Evolutionary conservation across 305 asterid genomes (phyloP), one percentile per base, ranked within the genome.

Genomic region (Fraxinus sp.): DNA sequence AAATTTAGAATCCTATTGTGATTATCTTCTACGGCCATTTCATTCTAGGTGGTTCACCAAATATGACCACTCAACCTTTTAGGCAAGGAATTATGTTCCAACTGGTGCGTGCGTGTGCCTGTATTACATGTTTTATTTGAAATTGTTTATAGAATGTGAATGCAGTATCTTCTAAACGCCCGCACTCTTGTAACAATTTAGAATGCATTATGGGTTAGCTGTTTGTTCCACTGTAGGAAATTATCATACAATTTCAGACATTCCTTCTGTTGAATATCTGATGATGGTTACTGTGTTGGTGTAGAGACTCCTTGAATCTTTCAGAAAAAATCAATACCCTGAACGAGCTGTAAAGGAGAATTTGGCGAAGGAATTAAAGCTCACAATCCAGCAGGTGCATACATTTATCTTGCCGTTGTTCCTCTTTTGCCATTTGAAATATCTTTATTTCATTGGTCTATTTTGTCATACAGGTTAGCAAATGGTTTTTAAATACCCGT

Each of bases 401-500:
- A 5, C 75, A 13, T 81, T 22, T 70, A 11, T 77, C 49, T 41
- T 36, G 41, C 22, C 13, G 13, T 46, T 37, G 68, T 11, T 41
- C 41, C 9, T 71, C 20, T 78, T 68, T 26, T 37, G 36, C 77
- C 5, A 10, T 10, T 11, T 49, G 78, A 20, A 41, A n/a, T 33
- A 2, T 37, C 5, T 79, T 35, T 75, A 49, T 80, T 41, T 77
- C 16, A 81, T 32, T 32, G 77, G 74, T 78, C 66, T 4, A 57
- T 52, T 4, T 24, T 80, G 62, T 28, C 46, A 28, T 71, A 55
- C 91, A 93, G 98, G 96, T 96, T 41, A 13, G 81, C 79, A 94
- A 92, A 87, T 96, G 99, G 99, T 95, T 96, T 73, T 97, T 90
- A 77, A 95, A 96, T 89, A 89, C 98, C 77, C 94, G 99, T 24